Evolutionary conservation across 179 eudicot genomes (phyloP).

Genomic region (Corrigiola litoralis): DNA sequence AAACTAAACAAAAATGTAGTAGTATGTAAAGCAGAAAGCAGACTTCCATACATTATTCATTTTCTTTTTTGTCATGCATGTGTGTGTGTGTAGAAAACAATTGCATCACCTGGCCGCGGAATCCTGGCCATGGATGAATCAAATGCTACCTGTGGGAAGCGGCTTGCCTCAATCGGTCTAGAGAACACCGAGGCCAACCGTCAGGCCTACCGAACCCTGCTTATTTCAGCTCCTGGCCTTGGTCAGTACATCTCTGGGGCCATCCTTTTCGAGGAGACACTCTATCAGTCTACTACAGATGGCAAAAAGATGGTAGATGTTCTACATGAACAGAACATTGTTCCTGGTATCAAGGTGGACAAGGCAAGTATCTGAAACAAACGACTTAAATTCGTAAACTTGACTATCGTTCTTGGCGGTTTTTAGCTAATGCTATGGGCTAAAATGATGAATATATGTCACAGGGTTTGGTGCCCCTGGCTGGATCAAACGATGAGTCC

Average conservation of each 20-base stretch:
- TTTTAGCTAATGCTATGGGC: neutral
- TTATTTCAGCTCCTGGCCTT: slow-evolving; percentile 46
- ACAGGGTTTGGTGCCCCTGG: slow-evolving; percentile 44
- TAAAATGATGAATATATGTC: neutral
- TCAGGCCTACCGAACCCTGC: slow-evolving; percentile 52
- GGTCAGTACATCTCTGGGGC: slow-evolving; percentile 59
- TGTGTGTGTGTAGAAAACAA: slow-evolving; percentile 38
- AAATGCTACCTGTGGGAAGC: slow-evolving; percentile 57
- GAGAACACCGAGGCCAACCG: slow-evolving; percentile 64
- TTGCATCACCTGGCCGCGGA: slow-evolving; percentile 61
- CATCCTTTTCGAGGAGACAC: slow-evolving; percentile 53
- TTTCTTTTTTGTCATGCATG: neutral
- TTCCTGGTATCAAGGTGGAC: slow-evolving; percentile 62
- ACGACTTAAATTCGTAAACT: neutral
- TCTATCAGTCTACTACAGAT: slow-evolving; percentile 52
- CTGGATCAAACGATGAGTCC: slow-evolving; percentile 43
- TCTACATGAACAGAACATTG: slow-evolving; percentile 45
- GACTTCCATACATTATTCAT: neutral
- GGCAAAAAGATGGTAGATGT: slow-evolving; percentile 52
- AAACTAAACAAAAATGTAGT: no score
- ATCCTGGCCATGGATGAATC: slow-evolving; percentile 61
- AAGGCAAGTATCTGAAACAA: slow-evolving; percentile 28
- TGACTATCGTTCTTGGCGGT: neutral
- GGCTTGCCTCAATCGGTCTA: slow-evolving; percentile 50
- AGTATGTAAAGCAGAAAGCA: neutral